Conservation (phyloP, 495 filamentous ascomycete genomes). For the Tuber microsphaerosporum region DNA sequence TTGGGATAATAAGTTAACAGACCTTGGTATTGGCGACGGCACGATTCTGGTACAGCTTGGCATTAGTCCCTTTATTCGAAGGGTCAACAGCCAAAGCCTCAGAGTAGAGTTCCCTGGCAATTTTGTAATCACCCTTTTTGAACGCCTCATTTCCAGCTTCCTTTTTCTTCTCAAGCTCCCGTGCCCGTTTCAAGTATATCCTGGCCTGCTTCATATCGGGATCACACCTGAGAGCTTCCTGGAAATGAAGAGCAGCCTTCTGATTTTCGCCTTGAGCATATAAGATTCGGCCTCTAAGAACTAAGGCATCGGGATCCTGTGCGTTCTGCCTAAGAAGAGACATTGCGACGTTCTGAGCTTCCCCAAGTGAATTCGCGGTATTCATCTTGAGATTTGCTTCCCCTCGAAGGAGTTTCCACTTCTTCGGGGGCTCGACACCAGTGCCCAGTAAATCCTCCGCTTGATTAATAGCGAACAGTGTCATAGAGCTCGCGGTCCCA, state of each 20-base stretch:
- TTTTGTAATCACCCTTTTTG: slow-evolving; percentile 71
- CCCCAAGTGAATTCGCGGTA: slow-evolving; percentile 76
- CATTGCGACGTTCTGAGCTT: slow-evolving; percentile 89
- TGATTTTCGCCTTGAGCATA: slow-evolving; percentile 91
- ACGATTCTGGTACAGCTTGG: slow-evolving; percentile 87
- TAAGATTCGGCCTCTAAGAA: slow-evolving; percentile 76
- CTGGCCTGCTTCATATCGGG: slow-evolving; percentile 73
- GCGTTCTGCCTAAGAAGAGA: slow-evolving; percentile 72
- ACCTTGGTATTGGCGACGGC: slow-evolving; percentile 66
- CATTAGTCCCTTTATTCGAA: slow-evolving; percentile 81
- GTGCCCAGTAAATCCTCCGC: slow-evolving; percentile 70
- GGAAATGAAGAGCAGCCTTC: slow-evolving; percentile 87
- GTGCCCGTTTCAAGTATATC: slow-evolving; percentile 38
- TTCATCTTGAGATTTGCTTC: slow-evolving; percentile 95
- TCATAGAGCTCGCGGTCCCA: slow-evolving; percentile 79
- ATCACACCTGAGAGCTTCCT: slow-evolving; percentile 80
- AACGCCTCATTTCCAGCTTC: slow-evolving; percentile 85
- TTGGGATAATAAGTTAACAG: background rate
- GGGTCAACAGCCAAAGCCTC: slow-evolving; percentile 83
- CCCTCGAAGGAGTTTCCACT: slow-evolving; percentile 86
- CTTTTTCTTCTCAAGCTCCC: slow-evolving; percentile 83
- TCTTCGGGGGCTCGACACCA: slow-evolving; percentile 69
- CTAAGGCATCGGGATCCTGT: slow-evolving; percentile 86
- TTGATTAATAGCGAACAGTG: slow-evolving; percentile 79
- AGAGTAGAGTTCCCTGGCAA: slow-evolving; percentile 74